These are phyloP conservation scores for Canariomyces notabilis DNA, from an alignment of 2,329 filamentous ascomycete genomes.

Conservation along the genomic window DNA sequence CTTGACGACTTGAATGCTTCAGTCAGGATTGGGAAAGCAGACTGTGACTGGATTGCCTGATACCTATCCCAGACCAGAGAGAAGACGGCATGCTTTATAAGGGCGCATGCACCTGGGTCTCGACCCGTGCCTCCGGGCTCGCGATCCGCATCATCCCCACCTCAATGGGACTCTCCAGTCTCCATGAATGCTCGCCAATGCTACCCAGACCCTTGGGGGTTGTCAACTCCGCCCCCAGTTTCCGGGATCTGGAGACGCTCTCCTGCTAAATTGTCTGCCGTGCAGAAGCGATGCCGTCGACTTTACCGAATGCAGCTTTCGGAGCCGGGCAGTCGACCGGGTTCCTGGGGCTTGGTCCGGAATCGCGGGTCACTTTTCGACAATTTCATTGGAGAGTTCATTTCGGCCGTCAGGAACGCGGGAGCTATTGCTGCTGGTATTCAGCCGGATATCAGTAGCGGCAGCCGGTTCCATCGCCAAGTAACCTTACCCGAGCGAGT, in stretches of 20 bases:
- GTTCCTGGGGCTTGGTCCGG: background rate
- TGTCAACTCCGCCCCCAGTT: background rate
- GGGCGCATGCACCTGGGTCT: background rate
- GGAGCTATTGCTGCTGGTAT: conserved; percentile 8
- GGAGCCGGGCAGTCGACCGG: conserved; percentile 13
- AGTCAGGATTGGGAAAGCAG: background rate
- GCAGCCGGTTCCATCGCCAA: background rate
- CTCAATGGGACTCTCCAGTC: background rate
- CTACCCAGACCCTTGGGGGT: conserved; percentile 2
- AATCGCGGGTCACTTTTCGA: background rate
- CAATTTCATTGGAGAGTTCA: conserved; percentile 7
- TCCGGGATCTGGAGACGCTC: background rate
- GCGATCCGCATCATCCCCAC: background rate
- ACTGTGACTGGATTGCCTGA: background rate
- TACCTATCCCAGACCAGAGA: background rate
- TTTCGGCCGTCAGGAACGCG: conserved; percentile 10
- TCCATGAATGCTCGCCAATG: background rate
- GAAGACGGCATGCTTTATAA: background rate
- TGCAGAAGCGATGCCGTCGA: background rate
- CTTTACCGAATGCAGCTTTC: conserved; percentile 8
- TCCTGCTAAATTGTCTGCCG: background rate
- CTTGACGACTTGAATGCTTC: conserved; percentile 8
- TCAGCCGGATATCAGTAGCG: conserved; percentile 13
- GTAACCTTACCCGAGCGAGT: background rate
- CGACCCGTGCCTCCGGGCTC: background rate